Conservation (phyloP, 345 rosid species). For the Excoecaria cochinchinensis region DNA sequence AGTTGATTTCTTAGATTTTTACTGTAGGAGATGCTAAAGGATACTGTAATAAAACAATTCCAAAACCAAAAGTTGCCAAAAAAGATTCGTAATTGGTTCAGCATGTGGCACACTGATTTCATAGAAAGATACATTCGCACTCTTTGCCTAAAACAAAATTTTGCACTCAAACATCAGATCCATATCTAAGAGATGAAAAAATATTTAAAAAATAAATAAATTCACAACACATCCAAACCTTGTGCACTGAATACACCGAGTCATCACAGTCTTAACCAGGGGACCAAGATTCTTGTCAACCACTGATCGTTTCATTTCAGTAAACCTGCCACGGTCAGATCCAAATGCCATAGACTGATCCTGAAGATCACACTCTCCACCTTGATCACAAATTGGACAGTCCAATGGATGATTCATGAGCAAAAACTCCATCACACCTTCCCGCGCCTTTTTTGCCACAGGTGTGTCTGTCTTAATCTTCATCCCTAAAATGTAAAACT, state of each 20-base stretch:
- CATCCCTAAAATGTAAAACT: constrained; percentile 61
- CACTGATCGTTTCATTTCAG: constrained; percentile 94
- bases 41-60: not conserved
- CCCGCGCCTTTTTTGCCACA: constrained; percentile 92
- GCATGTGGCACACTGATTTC: not conserved
- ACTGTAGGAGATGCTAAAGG: not conserved
- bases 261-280: constrained; percentile 98
- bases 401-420: constrained; percentile 97
- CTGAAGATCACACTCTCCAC: constrained; percentile 99
- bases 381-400: constrained; percentile 98
- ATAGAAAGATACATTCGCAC: not conserved
- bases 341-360: constrained; percentile 99
- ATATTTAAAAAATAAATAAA: no score
- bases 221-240: constrained; percentile 43
- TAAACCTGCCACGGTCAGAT: constrained; percentile 94
- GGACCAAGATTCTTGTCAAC: constrained; percentile 99
- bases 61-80: not conserved
- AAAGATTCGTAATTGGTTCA: not conserved
- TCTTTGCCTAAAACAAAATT: not conserved
- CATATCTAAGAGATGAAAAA: not conserved
- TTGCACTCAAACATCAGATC: not conserved
- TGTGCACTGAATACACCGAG: constrained; percentile 98
- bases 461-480: constrained; percentile 97
- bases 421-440: constrained; percentile 97
- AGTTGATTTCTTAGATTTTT: not conserved